Conservation (phyloP, 768 basidiomycete species). For the Neoboletus magnificus region DNA sequence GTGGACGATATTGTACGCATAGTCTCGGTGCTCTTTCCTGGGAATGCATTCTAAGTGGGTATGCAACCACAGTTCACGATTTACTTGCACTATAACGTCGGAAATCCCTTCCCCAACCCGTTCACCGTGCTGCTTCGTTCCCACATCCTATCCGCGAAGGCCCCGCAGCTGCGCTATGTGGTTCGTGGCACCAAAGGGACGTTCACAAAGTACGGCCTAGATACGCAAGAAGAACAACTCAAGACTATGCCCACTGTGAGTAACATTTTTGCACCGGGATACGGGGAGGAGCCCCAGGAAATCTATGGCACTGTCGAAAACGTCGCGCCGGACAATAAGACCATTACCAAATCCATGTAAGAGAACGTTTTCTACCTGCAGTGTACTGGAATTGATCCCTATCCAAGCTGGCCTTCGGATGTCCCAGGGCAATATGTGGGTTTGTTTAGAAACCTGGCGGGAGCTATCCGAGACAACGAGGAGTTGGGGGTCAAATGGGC, state of each 20-base stretch:
- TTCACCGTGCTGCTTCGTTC: slow-evolving; percentile 67
- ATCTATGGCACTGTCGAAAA: slow-evolving; percentile 64
- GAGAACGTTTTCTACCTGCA: slow-evolving; percentile 25
- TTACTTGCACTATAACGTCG: slow-evolving; percentile 47
- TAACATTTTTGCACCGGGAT: slow-evolving; percentile 43
- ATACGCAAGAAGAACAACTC: slow-evolving; percentile 77
- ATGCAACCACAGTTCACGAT: slow-evolving; percentile 45
- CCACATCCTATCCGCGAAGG: slow-evolving; percentile 63
- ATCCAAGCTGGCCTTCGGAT: slow-evolving; percentile 58
- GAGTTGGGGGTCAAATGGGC: slow-evolving; percentile 67
- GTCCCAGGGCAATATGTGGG: slow-evolving; percentile 56
- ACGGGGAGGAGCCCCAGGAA: slow-evolving; percentile 61
- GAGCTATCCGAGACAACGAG: slow-evolving; percentile 52
- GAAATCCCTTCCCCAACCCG: slow-evolving; percentile 43
- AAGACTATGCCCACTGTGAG: slow-evolving; percentile 49
- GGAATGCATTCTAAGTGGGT: neutral
- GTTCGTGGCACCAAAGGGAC: slow-evolving; percentile 71
- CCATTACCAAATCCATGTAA: slow-evolving; percentile 31
- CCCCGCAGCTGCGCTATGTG: slow-evolving; percentile 65
- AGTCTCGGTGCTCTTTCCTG: neutral
- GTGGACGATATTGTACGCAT: slow-evolving; percentile 63
- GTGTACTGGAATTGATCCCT: slow-evolving; percentile 18
- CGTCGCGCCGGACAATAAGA: slow-evolving; percentile 42
- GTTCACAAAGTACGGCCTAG: slow-evolving; percentile 73
- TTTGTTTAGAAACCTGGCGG: slow-evolving; percentile 65